Base-by-base conservation (phyloP, 2,329 filamentous ascomycete genomes). In the Fusarium secorum region DNA sequence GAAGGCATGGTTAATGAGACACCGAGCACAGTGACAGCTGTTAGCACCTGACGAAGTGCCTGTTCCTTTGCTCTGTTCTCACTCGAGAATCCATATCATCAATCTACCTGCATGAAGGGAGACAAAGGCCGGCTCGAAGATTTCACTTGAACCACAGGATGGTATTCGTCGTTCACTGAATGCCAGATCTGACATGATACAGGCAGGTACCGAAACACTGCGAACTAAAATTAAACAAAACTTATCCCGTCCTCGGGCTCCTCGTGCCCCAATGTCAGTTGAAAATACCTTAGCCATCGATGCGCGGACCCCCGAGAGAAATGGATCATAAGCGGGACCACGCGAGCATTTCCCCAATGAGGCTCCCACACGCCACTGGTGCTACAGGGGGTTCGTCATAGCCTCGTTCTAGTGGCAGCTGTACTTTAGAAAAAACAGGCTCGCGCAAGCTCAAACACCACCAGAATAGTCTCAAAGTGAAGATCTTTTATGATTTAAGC, bases 331-430 rank as follows among this genome's bases (percentile, higher is more conserved):
- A 60, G 60, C 46, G 54, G 54, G 33, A 61, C 73, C 74, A 76
- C 74, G 71, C 74, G 74, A 76, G 62, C 74, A 76, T 46, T 76
- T 76, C 71, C 74, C 74, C 61, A 64, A 76, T 73, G 52, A 64
- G 63, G 66, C 44, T 53, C 17, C n/a, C 52, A 38, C 32, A 48
- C 60, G 56, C 68, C 65, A 44, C 65, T 60, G 44, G 53, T n/a
- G 63, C 54, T 42, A 36, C 56, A 35, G 30, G 24, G 24, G 51
- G 36, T 28, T 64, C 52, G 48, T 67, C 70, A 73, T 73, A 72
- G 60, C 60, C 60, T 69, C 65, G 32, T 52, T 53, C 28, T 30
- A 35, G 30, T n/a, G 32, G 41, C 56, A 60, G 35, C 28, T 63
- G 26, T 61, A 65, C 68, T 61, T 71, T 8, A 11, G 30, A 42